phyloP scores from a whole-genome alignment of 1,284 basidiomycete species.

The Heterobasidion occidentale region DNA sequence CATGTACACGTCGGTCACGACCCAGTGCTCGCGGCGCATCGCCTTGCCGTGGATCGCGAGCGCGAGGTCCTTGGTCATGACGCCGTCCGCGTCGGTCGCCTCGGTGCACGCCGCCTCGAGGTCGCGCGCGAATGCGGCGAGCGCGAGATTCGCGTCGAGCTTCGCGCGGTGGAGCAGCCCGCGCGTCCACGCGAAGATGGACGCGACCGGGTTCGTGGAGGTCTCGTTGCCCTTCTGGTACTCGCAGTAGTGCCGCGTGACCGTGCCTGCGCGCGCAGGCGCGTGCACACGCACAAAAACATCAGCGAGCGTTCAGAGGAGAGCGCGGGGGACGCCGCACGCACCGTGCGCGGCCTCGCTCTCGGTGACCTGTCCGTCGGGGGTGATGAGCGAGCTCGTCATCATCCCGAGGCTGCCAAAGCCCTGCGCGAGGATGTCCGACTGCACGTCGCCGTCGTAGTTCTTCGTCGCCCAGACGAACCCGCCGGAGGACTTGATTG shows the following conservation, averaged over 20 bases:
- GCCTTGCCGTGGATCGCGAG: conserved; percentile 91
- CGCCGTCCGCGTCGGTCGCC: conserved; percentile 80
- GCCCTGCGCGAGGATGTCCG: conserved; percentile 90
- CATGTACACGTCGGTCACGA: conserved; percentile 86
- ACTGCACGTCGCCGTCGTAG: conserved; percentile 94
- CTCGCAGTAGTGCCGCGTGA: conserved; percentile 96
- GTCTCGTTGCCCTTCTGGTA: conserved; percentile 95
- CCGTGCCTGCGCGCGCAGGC: conserved; percentile 61
- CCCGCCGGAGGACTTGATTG: conserved; percentile 92
- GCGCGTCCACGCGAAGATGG: conserved; percentile 98
- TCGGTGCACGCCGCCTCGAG: conserved; percentile 89
- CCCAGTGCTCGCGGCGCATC: conserved; percentile 91
- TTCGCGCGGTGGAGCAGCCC: conserved; percentile 92
- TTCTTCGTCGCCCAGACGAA: conserved; percentile 99
- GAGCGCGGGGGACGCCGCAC: conserved; percentile 10
- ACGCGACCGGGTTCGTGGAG: conserved; percentile 96
- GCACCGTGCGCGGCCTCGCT: conserved; percentile 90
- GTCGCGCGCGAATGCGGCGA: conserved; percentile 71
- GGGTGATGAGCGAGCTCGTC: conserved; percentile 95
- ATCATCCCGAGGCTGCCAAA: conserved; percentile 96
- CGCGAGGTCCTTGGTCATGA: conserved; percentile 98
- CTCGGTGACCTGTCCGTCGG: conserved; percentile 88
- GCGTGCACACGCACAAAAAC: background rate
- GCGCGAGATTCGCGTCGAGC: conserved; percentile 81
- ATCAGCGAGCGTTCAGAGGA: background rate